Base-by-base conservation (phyloP, 345 rosid genomes). In the Geranium rotundifolium region DNA sequence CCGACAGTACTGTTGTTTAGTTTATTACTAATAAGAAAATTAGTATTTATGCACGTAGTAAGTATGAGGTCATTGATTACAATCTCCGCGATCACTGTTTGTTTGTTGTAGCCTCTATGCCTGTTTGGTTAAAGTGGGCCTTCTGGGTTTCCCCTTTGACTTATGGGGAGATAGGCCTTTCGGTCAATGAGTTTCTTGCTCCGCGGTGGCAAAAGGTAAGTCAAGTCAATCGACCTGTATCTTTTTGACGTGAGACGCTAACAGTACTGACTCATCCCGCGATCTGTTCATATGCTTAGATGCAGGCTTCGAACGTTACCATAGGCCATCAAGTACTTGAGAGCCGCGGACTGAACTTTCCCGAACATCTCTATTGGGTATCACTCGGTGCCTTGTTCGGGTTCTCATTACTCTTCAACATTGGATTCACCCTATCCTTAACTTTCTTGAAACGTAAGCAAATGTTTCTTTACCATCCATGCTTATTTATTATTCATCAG, bases 131-230 rank as follows among this genome's bases (percentile, higher is more conserved):
- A 72, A 73, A 66, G 23, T 88, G 97, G 97, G 85, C 77, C 4
- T 90, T 86, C 56, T 87, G 97, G 97, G 65, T 84, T 34, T 77
- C 77, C 37, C 97, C 97, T 49, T 1, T 82, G 16, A 61, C 87
- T 19, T 90, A 88, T 65, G 93, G 82, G 4, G 86, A 80, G 68
- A 86, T 86, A 56, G 97, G 86, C 2, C 71, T 88, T 59, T 65
- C 85, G 0, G 75, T 76, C 17, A 90, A 88, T 54, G 93, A 90
- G 58, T 85, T 90, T 68, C 86, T 76, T 41, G 84, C 95, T 65
- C 86, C 90, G 7, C 61, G 97, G 18, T 84, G 97, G 95, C 79
- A 82, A 52, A 71, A 82, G 78, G 97, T 88, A 58, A 58, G 41
- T 61, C 59, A 62, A 41, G 65, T 10, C 5, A 49, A 59, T 55